Conservation (phyloP, 2,329 filamentous ascomycete genomes). For the Fusarium proliferatum region DNA sequence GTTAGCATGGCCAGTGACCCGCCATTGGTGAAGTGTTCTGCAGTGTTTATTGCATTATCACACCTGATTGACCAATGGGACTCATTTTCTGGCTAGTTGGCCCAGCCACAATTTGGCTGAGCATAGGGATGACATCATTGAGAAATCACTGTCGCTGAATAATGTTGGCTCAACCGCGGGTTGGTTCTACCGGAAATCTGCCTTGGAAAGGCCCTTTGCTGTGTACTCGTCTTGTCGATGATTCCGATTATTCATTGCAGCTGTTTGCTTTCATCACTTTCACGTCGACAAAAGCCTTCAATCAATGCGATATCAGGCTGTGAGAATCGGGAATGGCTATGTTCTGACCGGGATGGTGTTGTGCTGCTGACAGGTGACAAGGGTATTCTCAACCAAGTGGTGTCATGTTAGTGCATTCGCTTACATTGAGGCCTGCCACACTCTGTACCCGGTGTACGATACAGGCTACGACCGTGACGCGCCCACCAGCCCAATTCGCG, state of each 20-base stretch:
- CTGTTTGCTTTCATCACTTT: not conserved
- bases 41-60: not conserved
- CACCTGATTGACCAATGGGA: not conserved
- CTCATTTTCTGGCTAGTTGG: not conserved
- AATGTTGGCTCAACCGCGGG: not conserved
- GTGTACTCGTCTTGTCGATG: not conserved
- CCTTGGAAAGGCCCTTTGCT: accelerated
- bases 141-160: not conserved
- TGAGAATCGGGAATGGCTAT: not conserved
- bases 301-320: not conserved
- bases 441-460: not conserved
- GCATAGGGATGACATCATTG: not conserved
- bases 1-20: not conserved
- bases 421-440: not conserved
- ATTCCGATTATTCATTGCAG: not conserved
- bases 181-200: not conserved
- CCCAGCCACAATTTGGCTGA: not conserved
- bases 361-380: not conserved
- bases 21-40: not conserved
- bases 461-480: not conserved
- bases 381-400: not conserved
- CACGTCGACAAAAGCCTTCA: not conserved
- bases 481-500: not conserved
- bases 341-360: not conserved
- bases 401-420: not conserved